Conservation (phyloP, 2,329 filamentous ascomycete genomes). For the Beauveria bassiana region DNA sequence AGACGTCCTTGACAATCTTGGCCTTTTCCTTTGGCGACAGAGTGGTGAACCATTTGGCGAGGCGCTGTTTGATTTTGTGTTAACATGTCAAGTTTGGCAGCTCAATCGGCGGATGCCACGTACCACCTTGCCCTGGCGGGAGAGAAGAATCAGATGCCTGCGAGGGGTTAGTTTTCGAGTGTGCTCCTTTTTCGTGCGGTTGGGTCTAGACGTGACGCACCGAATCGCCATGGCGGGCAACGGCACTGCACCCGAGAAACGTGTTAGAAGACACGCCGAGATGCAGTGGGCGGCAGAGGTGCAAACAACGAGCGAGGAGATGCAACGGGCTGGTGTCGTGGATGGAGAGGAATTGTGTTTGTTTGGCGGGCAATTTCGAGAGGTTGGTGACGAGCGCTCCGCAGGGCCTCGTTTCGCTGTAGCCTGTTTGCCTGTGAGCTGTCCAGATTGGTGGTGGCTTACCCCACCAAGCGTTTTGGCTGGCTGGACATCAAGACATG, state of each 20-base stretch:
- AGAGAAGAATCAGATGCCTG: slow-evolving; percentile 96
- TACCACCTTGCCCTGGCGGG: slow-evolving; percentile 98
- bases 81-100: slow-evolving; percentile 9
- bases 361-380: slow-evolving; percentile 14
- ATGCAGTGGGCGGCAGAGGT: slow-evolving; percentile 14
- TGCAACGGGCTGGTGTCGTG: neutral
- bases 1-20: slow-evolving; percentile 99
- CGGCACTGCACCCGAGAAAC: slow-evolving; percentile 13
- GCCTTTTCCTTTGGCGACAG: slow-evolving; percentile 97
- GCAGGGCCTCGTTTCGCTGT: neutral
- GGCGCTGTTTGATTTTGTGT: slow-evolving; percentile 53
- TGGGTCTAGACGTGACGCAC: slow-evolving; percentile 23
- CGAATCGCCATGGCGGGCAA: slow-evolving; percentile 35
- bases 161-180: slow-evolving; percentile 11
- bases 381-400: slow-evolving; percentile 20
- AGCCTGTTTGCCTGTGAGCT: neutral
- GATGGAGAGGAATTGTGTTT: slow-evolving; percentile 11
- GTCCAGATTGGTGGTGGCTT: neutral
- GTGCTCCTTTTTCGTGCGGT: slow-evolving; percentile 2
- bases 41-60: slow-evolving; percentile 99
- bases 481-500: neutral
- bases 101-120: slow-evolving; percentile 29
- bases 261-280: neutral
- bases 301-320: slow-evolving; percentile 9
- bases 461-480: neutral